These are phyloP conservation scores for Peronospora farinosa DNA, from an alignment of 352 stramenopile genomes.

Conservation along the genomic window DNA sequence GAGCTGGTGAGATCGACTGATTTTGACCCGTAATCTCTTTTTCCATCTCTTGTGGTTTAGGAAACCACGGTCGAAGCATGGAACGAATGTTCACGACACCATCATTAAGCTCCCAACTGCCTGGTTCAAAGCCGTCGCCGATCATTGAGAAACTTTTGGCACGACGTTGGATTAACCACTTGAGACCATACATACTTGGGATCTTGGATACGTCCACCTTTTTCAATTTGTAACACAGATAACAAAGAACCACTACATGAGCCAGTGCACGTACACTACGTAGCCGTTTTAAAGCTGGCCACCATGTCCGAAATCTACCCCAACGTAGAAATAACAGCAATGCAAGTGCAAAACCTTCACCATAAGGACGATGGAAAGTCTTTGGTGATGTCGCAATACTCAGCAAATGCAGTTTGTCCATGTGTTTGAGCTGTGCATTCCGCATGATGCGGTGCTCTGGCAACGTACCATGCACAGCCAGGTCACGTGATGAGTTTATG, in stretches of 20 bases:
- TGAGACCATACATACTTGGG: conserved; percentile 48
- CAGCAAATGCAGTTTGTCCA: conserved; percentile 56
- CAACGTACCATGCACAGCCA: conserved; percentile 44
- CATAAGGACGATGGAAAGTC: conserved; percentile 33
- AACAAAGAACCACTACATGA: conserved; percentile 18
- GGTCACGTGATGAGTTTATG: conserved; percentile 35
- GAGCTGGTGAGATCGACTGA: conserved; percentile 17
- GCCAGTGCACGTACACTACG: conserved; percentile 9
- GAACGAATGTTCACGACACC: conserved; percentile 67
- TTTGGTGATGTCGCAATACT: conserved; percentile 67
- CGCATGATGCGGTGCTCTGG: conserved; percentile 41
- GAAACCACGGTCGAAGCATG: conserved; percentile 66
- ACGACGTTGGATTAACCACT: conserved; percentile 53
- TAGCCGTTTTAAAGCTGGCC: conserved; percentile 8
- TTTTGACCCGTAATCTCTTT: conserved; percentile 23
- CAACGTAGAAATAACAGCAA: conserved; percentile 23
- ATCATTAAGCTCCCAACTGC: conserved; percentile 69
- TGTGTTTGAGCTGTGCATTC: conserved; percentile 46
- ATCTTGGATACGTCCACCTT: conserved; percentile 62
- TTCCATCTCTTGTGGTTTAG: conserved; percentile 41
- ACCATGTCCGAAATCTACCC: conserved; percentile 23
- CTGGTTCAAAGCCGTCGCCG: conserved; percentile 54
- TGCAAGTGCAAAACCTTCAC: conserved; percentile 19
- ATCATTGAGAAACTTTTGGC: conserved; percentile 46
- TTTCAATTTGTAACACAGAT: conserved; percentile 33